Base-by-base conservation (phyloP, 768 basidiomycete genomes). In the Amanita inopinata region DNA sequence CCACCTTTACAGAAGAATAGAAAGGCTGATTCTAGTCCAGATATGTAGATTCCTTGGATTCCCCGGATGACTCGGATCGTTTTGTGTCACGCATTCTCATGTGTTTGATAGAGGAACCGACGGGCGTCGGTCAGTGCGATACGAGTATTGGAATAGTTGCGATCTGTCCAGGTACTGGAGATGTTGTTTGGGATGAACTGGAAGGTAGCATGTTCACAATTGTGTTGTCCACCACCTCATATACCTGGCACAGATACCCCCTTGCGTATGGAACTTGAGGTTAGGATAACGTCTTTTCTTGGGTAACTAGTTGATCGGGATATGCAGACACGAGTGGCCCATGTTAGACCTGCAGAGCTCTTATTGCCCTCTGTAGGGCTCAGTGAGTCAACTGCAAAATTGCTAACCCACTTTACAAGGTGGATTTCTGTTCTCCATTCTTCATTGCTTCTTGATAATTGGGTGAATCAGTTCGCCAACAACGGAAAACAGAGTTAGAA, bases 181-280 rank as follows among this genome's bases (percentile, higher is more conserved):
- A 96, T 50, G 83, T 99, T 2, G 64, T 90, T 2, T 98, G 89
- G 78, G 94, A 99, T 53, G 78, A 87, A 43, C 94, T 93, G 54
- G 71, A 84, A 40, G 91, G 87, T 82, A 53, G 40, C 54, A 24
- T 40, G 23, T 5, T 15, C n/a, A 12, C 15, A 11, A 19, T 35
- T 3, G 4, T 9, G 23, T 27, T 27, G 18, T 12, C 20, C 19
- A 17, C 11, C 9, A 33, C 8, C 44, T 47, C 34, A 40, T 28
- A 46, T 27, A 31, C 20, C 27, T 3, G 42, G 32, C 33, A 50
- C 53, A 84, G 91, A 96, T 58, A 76, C 75, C 2, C 61, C 77
- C 23, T 87, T 96, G 79, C 74, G 93, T 9, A 79, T 81, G 5
- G 92, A 98, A 59, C 74, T 96, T 2, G 92, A 96, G 69, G 89